Percentiles rank a stretch among this genome's conserved stretches.
These are phyloP conservation scores for Plasmodium chabaudi DNA, from an alignment of 169 alveolate genomes.

Conservation along the genomic window DNA sequence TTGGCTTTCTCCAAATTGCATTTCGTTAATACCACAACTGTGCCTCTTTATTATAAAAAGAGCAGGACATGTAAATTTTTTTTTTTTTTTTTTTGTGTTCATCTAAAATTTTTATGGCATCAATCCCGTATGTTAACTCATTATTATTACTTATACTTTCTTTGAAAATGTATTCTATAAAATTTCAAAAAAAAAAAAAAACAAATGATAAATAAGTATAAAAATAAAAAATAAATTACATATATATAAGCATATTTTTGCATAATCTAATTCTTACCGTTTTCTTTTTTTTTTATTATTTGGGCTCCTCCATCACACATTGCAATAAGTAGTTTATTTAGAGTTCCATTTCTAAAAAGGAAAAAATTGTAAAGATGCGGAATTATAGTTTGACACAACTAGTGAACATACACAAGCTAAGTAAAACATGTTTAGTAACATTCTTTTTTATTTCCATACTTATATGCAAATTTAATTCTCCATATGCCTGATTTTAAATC, in stretches of 20 bases:
- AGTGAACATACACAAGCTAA: background rate
- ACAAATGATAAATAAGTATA: background rate
- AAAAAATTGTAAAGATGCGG: background rate
- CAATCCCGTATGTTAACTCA: conserved; percentile 67
- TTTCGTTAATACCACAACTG: conserved; percentile 45
- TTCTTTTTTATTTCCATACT: conserved; percentile 11
- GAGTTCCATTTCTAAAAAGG: conserved; percentile 8
- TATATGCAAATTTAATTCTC: conserved; percentile 63
- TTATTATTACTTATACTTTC: conserved; percentile 28
- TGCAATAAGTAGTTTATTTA: conserved; percentile 49
- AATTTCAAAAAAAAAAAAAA: background rate
- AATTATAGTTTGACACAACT: background rate
- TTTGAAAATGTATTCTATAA: conserved; percentile 47
- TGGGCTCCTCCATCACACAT: conserved; percentile 74
- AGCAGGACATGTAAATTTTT: conserved; percentile 69
- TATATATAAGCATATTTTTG: background rate
- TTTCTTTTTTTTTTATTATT: conserved; percentile 43
- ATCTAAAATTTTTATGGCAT: conserved; percentile 32
- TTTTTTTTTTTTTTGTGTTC: conserved; percentile 25
- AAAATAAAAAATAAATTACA: too few relatives aligned
- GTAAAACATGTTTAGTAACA: background rate
- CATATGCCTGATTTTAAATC: conserved; percentile 73
- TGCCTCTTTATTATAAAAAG: conserved; percentile 65
- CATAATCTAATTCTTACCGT: too few relatives aligned
- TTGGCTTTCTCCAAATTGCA: background rate